Percentiles rank a stretch among this genome's conserved stretches.
Conservation (phyloP, 257 asterid genomes). For the Rhazya stricta region DNA sequence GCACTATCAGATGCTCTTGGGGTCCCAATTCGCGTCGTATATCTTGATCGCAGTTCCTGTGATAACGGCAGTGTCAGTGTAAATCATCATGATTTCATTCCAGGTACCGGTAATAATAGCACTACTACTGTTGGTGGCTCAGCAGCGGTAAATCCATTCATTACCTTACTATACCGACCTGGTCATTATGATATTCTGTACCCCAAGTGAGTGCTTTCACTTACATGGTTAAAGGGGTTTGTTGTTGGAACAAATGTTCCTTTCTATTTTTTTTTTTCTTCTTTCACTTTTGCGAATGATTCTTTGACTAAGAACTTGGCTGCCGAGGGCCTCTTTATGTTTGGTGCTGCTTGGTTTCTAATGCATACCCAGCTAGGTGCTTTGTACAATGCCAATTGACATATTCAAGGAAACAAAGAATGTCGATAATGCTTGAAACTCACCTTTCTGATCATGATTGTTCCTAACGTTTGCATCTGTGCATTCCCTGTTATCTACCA, state of each 20-base stretch:
- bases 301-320: constrained; percentile 7
- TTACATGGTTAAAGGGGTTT: not conserved
- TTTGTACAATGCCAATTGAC: not conserved
- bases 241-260: not conserved
- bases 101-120: constrained; percentile 24
- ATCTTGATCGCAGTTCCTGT: constrained; percentile 85
- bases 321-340: not conserved
- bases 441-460: not conserved
- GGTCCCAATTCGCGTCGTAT: constrained; percentile 76
- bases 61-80: constrained; percentile 70
- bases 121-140: constrained; percentile 19
- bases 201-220: constrained; percentile 40
- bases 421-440: not conserved
- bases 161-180: constrained; percentile 83
- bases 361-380: not conserved
- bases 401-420: not conserved
- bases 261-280: not conserved
- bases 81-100: constrained; percentile 88
- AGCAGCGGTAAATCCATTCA: constrained; percentile 45
- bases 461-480: not conserved
- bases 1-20: constrained; percentile 93
- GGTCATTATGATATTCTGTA: constrained; percentile 94
- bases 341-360: not conserved
- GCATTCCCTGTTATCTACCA: not conserved
- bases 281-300: not conserved